phyloP scores from a whole-genome alignment of 2,329 filamentous ascomycete genomes.

The Ophiosphaerella herpotricha region DNA sequence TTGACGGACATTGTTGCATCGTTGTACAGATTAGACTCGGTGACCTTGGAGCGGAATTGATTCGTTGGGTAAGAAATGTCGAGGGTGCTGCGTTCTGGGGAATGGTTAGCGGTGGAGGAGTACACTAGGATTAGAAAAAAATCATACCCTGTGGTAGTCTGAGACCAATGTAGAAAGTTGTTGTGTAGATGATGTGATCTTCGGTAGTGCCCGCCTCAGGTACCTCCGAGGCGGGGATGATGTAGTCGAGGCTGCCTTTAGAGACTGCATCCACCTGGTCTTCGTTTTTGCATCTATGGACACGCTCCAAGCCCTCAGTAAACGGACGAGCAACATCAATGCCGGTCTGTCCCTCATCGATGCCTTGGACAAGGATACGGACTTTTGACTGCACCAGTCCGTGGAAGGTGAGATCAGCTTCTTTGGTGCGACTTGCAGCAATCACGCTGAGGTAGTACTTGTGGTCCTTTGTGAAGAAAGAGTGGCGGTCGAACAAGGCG shows the following conservation, averaged over 20 bases:
- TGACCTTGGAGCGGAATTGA: conserved; percentile 84
- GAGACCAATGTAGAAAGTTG: conserved; percentile 92
- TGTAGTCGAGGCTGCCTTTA: conserved; percentile 65
- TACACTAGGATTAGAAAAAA: neutral
- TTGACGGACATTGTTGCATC: conserved; percentile 76
- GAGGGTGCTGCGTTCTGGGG: conserved; percentile 64
- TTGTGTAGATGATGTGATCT: conserved; percentile 72
- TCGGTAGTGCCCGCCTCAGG: conserved; percentile 49
- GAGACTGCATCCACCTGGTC: conserved; percentile 66
- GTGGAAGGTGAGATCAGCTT: conserved; percentile 84
- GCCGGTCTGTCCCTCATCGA: conserved; percentile 75
- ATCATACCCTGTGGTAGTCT: conserved; percentile 74
- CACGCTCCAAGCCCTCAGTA: conserved; percentile 87
- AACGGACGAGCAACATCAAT: conserved; percentile 88
- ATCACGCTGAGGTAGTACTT: conserved; percentile 95
- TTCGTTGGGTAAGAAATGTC: conserved; percentile 82
- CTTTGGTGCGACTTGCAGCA: conserved; percentile 79
- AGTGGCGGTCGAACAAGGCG: conserved; percentile 85
- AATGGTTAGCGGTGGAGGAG: neutral
- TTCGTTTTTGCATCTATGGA: conserved; percentile 69
- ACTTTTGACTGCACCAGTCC: conserved; percentile 94
- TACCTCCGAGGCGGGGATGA: conserved; percentile 57
- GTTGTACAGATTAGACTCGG: conserved; percentile 74
- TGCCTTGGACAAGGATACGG: conserved; percentile 77
- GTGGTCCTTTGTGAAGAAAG: conserved; percentile 90